A percentile compares a stretch with the other conserved stretches of the same genome.
phyloP scores from a whole-genome alignment of 805 yeast species.

The Wickerhamiella sorbophila region DNA sequence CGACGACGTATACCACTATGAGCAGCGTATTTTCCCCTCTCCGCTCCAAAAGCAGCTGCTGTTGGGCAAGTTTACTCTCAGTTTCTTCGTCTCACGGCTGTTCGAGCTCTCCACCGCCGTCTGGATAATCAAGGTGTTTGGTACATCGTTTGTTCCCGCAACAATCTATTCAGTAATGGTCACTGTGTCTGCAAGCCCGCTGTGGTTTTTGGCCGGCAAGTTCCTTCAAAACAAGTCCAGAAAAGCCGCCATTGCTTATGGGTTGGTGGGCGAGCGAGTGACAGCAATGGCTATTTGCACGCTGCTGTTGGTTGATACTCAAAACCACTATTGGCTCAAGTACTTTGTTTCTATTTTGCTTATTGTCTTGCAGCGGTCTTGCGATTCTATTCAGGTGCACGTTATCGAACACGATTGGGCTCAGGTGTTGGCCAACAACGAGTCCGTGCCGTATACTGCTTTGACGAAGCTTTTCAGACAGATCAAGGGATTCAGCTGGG shows the following conservation, averaged over 20 bases:
- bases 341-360: background rate
- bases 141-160: conserved; percentile 8
- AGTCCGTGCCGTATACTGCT: conserved; percentile 10
- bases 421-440: conserved; percentile 16
- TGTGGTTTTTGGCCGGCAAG: background rate
- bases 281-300: conserved; percentile 6
- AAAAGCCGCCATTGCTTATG: conserved; percentile 3
- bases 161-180: conserved; percentile 11
- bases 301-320: background rate
- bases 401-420: conserved; percentile 17
- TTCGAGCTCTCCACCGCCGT: conserved; percentile 13
- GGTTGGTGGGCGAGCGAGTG: conserved; percentile 7
- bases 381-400: conserved; percentile 6
- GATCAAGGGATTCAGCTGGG: conserved; percentile 6
- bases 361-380: background rate
- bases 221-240: conserved; percentile 9
- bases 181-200: background rate
- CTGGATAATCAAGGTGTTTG: conserved; percentile 9
- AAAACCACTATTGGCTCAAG: background rate
- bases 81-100: conserved; percentile 8
- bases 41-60: conserved; percentile 17
- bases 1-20: conserved; percentile 19
- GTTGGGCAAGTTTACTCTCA: conserved; percentile 10
- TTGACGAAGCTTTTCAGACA: conserved; percentile 10
- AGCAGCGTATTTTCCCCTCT: conserved; percentile 17